Percentiles rank a stretch among this genome's conserved stretches.
These are phyloP conservation scores for Dianthus caryophyllus DNA, from an alignment of 148 eudicot genomes.

Conservation along the genomic window DNA sequence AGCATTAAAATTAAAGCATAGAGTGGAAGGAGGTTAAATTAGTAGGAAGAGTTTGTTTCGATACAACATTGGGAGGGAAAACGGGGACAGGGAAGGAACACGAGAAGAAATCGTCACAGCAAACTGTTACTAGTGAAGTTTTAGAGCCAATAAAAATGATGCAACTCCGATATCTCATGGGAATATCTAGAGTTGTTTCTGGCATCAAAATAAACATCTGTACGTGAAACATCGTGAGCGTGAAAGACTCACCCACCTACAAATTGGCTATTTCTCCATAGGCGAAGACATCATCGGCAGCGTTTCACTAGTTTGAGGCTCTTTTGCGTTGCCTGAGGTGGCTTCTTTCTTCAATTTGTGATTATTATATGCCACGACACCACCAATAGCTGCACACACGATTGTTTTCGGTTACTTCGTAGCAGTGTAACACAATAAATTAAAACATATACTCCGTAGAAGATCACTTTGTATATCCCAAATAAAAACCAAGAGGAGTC, in stretches of 20 bases:
- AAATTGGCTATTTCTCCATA: constrained; percentile 32
- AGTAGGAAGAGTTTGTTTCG: not conserved
- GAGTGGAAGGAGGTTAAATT: not conserved
- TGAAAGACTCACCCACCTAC: constrained; percentile 8
- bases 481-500: not conserved
- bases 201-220: not conserved
- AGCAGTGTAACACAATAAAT: not conserved
- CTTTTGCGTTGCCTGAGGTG: constrained; percentile 39
- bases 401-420: constrained; percentile 11
- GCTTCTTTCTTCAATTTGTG: constrained; percentile 81
- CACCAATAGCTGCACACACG: constrained; percentile 81
- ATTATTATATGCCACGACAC: constrained; percentile 92
- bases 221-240: not conserved
- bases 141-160: not conserved
- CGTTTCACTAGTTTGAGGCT: constrained; percentile 34
- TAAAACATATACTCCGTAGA: not conserved
- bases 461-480: not conserved
- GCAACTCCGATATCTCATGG: not conserved
- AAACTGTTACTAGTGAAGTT: not conserved
- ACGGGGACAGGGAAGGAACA: too few species aligned
- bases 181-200: not conserved
- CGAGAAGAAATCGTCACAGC: not conserved
- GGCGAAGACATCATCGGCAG: constrained; percentile 49
- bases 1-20: not conserved
- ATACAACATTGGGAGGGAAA: too few species aligned